Base-by-base conservation (phyloP, 176 grass and related monocot species). In the Tillandsia fasciculata region DNA sequence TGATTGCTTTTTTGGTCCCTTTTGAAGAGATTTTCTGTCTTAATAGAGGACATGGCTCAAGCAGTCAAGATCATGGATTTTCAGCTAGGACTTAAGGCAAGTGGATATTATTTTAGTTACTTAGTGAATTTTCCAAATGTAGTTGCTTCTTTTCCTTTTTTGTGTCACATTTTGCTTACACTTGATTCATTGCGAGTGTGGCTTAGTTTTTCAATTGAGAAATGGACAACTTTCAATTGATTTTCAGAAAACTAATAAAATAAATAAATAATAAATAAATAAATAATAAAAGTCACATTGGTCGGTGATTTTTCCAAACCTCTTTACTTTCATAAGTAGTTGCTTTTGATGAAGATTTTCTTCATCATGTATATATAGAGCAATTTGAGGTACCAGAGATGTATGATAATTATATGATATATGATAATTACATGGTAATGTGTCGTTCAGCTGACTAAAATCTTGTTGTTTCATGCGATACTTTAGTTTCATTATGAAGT, bases 71-170 rank as follows among this genome's bases (percentile, higher is more conserved):
- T 10, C 53, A 77, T 13, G 14, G 61, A 74, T 61, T 59, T 66
- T 78, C 50, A 81, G 24, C 65, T 78, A 67, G 64, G 47, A 70
- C 73, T 83, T 70, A 88, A 96, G 86, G 92, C 80, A 91, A 84
- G 53, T 52, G 12, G 26, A 48, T 54, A 67, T n/a, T 29, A n/a
- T 78, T 64, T 49, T 59, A 59, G 20, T 59, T 20, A 20, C 20
- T 20, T 59, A 18, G 14, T 59, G 20, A 59, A 18, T 58, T 58
- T n/a, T 15, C 12, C 54, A 58, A 58, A 58, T 15, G 4, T 17
- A 20, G 0, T 59, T 59, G 7, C 8, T 59, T 59, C 54, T 59
- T 20, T n/a, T 59, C 13, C 18, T 20, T 58, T 15, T 58, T 7
- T 58, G 15, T 18, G 14, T 58, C 54, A 14, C 54, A 8, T 58